These are phyloP conservation scores for Penstemon davidsonii DNA, from an alignment of 257 asterid genomes.

Conservation along the genomic window DNA sequence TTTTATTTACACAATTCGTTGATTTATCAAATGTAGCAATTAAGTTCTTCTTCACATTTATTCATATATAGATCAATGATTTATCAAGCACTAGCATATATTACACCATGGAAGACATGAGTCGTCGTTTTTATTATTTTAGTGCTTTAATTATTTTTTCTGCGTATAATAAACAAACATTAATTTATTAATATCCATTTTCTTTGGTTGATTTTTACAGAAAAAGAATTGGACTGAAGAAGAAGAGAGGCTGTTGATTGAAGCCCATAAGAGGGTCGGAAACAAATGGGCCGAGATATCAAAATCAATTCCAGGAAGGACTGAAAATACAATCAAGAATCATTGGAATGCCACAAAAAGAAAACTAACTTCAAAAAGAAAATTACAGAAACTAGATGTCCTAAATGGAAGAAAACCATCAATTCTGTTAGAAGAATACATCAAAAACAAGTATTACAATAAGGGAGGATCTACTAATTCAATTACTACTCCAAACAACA, in stretches of 20 bases:
- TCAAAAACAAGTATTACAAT: slow-evolving; percentile 31
- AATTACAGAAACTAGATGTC: slow-evolving; percentile 32
- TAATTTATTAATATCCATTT: not conserved
- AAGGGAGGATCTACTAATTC: slow-evolving; percentile 6
- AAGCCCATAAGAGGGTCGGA: slow-evolving; percentile 55
- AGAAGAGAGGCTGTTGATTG: slow-evolving; percentile 59
- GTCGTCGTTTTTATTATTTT: not conserved
- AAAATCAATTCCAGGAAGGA: slow-evolving; percentile 62
- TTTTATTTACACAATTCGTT: too few species aligned
- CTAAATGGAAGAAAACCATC: slow-evolving; percentile 32
- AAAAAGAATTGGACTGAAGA: slow-evolving; percentile 70
- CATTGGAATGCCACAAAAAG: slow-evolving; percentile 84
- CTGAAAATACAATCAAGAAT: slow-evolving; percentile 80
- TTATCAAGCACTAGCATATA: too few species aligned
- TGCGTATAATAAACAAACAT: not conserved
- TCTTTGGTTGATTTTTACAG: slow-evolving; percentile 31
- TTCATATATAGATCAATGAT: too few species aligned
- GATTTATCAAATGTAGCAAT: too few species aligned
- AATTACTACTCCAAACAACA: not conserved
- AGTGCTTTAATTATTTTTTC: not conserved
- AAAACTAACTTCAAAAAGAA: slow-evolving; percentile 51
- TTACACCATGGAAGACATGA: too few species aligned
- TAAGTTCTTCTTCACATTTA: too few species aligned
- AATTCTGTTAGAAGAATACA: slow-evolving; percentile 58
- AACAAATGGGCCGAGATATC: slow-evolving; percentile 83